These are phyloP conservation scores for Incumbomyces lentus DNA, from an alignment of 2,329 filamentous ascomycete genomes.

Conservation along the genomic window DNA sequence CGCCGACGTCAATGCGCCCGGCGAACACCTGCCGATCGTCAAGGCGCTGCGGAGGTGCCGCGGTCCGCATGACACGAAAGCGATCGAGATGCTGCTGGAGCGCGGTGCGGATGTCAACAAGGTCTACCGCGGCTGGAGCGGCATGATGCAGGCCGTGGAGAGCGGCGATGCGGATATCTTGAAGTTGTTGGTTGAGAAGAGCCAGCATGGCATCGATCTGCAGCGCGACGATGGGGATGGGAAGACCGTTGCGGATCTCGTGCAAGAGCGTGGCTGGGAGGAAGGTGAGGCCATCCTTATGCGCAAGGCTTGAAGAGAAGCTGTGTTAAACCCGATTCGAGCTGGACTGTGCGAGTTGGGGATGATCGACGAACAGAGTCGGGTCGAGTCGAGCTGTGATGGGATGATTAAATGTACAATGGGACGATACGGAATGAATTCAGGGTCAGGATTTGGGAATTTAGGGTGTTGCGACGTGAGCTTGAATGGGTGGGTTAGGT, in stretches of 20 bases:
- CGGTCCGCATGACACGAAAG: constrained; percentile 44
- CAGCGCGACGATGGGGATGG: constrained; percentile 44
- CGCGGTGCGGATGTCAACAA: constrained; percentile 59
- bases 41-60: constrained; percentile 55
- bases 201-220: constrained; percentile 26
- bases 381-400: too few species aligned
- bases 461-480: too few species aligned
- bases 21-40: constrained; percentile 61
- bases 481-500: too few species aligned
- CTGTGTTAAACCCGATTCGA: too few species aligned
- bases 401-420: too few species aligned
- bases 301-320: too few species aligned
- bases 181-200: constrained; percentile 33
- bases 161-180: constrained; percentile 50
- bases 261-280: constrained; percentile 47
- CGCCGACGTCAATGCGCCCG: constrained; percentile 56
- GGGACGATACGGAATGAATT: too few species aligned
- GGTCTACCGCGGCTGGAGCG: constrained; percentile 57
- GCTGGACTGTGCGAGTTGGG: too few species aligned
- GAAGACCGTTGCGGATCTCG: constrained; percentile 47
- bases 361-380: too few species aligned
- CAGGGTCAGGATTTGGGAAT: too few species aligned
- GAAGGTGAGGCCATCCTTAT: constrained; percentile 37
- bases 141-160: constrained; percentile 56
- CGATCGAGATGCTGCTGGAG: constrained; percentile 53